Conservation (phyloP, 495 filamentous ascomycete genomes). For the Margaritispora aquatica region DNA sequence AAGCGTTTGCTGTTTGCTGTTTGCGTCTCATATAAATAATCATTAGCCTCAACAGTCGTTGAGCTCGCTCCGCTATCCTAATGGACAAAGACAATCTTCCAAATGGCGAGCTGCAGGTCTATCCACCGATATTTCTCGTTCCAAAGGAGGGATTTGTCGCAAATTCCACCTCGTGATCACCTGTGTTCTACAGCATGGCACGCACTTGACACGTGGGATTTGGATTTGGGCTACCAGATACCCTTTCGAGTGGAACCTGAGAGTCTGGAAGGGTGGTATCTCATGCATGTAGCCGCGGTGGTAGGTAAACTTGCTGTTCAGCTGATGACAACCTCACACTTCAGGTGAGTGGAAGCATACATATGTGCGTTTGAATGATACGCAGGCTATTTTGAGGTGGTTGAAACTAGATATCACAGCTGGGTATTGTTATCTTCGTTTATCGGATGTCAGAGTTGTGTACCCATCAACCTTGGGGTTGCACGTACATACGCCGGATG, state of each 20-base stretch:
- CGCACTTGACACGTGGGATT: background rate
- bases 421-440: no score
- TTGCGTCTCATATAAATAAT: background rate
- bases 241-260: background rate
- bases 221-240: background rate
- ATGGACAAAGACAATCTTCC: background rate
- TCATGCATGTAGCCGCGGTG: background rate
- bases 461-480: no score
- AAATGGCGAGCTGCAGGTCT: background rate
- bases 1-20: no score
- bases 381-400: no score
- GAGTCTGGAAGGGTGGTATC: background rate
- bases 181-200: background rate
- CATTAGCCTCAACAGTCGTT: background rate
- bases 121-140: background rate
- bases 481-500: no score
- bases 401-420: no score
- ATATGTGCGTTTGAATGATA: no score
- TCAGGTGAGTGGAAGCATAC: no score
- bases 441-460: no score
- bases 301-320: no score
- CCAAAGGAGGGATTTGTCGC: background rate
- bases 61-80: background rate
- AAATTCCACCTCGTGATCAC: background rate
- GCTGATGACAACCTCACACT: no score